These are phyloP conservation scores for Colletotrichum sp. DNA, from an alignment of 2,329 filamentous ascomycete species.

Conservation along the genomic window DNA sequence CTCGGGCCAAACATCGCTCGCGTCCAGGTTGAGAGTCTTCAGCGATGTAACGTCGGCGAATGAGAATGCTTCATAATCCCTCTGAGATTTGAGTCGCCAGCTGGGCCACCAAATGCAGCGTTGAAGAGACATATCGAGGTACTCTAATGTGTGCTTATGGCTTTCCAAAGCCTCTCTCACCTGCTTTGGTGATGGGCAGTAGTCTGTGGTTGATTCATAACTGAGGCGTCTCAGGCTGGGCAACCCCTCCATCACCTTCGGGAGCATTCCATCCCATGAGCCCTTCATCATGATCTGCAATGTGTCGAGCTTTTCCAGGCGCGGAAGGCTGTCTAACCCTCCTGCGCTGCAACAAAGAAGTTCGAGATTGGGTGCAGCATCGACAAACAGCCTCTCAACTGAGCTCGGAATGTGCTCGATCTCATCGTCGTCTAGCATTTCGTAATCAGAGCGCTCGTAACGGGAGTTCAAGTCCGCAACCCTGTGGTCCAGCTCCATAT, in stretches of 20 bases:
- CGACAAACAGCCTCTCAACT: neutral
- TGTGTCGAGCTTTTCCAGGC: neutral
- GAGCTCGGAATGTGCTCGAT: neutral
- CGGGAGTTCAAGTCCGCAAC: neutral
- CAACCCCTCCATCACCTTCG: neutral
- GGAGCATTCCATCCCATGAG: neutral
- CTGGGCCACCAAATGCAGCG: neutral
- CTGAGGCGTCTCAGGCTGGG: neutral
- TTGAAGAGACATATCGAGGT: neutral
- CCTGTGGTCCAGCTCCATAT: neutral
- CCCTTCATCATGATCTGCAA: neutral
- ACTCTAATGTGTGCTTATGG: neutral
- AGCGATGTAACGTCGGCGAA: neutral
- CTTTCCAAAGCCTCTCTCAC: neutral
- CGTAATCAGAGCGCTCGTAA: neutral
- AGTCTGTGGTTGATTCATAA: neutral
- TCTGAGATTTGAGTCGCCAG: neutral
- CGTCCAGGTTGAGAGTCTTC: neutral
- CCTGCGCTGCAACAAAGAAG: neutral
- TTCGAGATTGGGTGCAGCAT: neutral
- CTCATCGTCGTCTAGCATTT: neutral
- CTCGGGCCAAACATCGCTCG: neutral
- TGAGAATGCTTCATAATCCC: neutral
- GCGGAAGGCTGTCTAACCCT: neutral
- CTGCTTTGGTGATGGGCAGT: neutral